A percentile compares a stretch with the other conserved stretches of the same genome.
phyloP scores from a whole-genome alignment of 306 rosid species.

The Lathyrus tuberosus region DNA sequence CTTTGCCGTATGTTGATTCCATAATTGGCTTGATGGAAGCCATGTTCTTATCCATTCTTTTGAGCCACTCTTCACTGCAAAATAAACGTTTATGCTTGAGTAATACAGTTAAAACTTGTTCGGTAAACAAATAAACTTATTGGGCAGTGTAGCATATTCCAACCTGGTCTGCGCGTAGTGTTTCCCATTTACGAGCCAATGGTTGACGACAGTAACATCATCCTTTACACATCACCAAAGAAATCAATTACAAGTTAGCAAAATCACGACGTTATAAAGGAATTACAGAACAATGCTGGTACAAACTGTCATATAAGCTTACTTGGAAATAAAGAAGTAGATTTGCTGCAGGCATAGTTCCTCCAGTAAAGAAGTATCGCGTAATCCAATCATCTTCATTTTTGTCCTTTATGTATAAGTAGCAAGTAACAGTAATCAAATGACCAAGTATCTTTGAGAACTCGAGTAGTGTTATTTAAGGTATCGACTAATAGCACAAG shows the following conservation, averaged over 20 bases:
- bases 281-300: slow-evolving; percentile 3
- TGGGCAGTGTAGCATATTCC: neutral
- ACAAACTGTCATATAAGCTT: slow-evolving; percentile 23
- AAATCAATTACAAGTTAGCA: slow-evolving; percentile 11
- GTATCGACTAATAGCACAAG: slow-evolving; percentile 1
- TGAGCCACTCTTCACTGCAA: slow-evolving; percentile 97
- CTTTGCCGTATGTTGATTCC: slow-evolving; percentile 85
- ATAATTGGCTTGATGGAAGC: slow-evolving; percentile 68
- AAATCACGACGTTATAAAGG: neutral
- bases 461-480: neutral
- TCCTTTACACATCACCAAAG: slow-evolving; percentile 52
- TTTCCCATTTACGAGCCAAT: slow-evolving; percentile 88
- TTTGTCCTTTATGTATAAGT: slow-evolving; percentile 56
- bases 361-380: slow-evolving; percentile 84
- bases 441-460: neutral
- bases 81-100: slow-evolving; percentile 12
- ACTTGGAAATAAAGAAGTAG: slow-evolving; percentile 91
- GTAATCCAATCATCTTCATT: slow-evolving; percentile 95
- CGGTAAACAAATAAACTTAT: slow-evolving; percentile 1
- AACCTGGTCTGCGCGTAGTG: slow-evolving; percentile 93
- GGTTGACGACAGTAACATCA: slow-evolving; percentile 73
- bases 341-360: slow-evolving; percentile 95
- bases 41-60: slow-evolving; percentile 72
- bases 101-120: slow-evolving; percentile 3
- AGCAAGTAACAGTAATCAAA: slow-evolving; percentile 10